Base-by-base conservation (phyloP, 345 rosid genomes). In the Acer negundo region DNA sequence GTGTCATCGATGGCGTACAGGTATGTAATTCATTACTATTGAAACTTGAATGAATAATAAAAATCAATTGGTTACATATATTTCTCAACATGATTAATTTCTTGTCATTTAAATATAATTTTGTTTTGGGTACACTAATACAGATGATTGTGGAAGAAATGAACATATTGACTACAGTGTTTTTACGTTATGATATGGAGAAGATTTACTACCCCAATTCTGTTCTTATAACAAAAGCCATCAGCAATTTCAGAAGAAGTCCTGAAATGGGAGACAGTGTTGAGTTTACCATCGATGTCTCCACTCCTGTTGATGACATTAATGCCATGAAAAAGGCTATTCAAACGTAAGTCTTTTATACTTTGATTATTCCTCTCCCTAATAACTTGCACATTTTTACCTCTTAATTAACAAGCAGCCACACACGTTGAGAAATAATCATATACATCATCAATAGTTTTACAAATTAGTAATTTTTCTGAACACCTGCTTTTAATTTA, bases 61-160 rank as follows among this genome's bases (percentile, higher is more conserved):
- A 28, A 28, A 28, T 28, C 31, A 28, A 28, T 28, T 28, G 3
- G 31, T 28, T 28, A 28, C 31, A 28, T 28, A 28, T 28, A 28
- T 28, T 28, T 28, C 31, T 28, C 31, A 28, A 28, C 31, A 28
- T 28, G 31, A 28, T 28, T 28, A 28, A 2, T 26, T 26, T 28
- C 31, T 28, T 28, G 31, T 28, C 31, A 28, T 28, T 28, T 28
- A 28, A 28, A 28, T 28, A 28, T 28, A 28, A 28, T 28, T 28
- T 2, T 28, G 31, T 28, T 12, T 63, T 56, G 6, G 20, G n/a
- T 17, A 3, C 87, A 19, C 62, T 28, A 28, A 28, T 28, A 28
- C 31, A 91, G 97, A 81, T 93, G 97, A 81, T 90, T 42, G 97
- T 93, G 49, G 98, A 93, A 85, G 94, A 93, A 83, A 93, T 93